Evolutionary conservation across 208 protist species (phyloP).

Genomic region (Acanthamoeba divionensis): DNA sequence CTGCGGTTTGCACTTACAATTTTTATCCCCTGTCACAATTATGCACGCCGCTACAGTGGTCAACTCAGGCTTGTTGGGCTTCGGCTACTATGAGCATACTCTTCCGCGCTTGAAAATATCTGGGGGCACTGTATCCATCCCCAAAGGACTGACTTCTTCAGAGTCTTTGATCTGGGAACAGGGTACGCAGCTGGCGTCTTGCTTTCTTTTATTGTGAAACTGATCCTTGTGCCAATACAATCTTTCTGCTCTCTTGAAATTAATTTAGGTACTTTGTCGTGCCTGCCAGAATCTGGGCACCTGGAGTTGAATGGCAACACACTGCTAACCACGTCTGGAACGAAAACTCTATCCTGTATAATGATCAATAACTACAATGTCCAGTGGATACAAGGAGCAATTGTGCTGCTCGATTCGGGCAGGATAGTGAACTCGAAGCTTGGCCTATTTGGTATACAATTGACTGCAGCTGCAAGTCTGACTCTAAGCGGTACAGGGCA

Average conservation of each 20-base stretch:
- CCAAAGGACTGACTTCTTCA: too few species aligned
- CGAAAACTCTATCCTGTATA: neutral
- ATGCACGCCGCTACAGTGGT: too few species aligned
- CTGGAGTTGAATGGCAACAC: neutral
- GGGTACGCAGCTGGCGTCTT: too few species aligned
- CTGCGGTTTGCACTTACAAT: too few species aligned
- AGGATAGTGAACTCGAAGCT: neutral
- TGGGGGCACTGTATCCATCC: too few species aligned
- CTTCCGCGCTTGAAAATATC: too few species aligned
- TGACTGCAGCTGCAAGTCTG: neutral
- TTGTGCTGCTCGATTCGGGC: neutral
- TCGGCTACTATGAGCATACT: neutral
- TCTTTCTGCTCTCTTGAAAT: neutral
- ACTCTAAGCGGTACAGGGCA: too few species aligned
- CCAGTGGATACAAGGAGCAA: neutral
- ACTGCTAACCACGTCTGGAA: neutral
- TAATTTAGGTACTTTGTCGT: too few species aligned
- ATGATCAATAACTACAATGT: neutral
- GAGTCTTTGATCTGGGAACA: too few species aligned
- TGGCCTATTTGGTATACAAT: neutral
- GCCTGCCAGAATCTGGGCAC: too few species aligned
- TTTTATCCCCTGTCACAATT: too few species aligned
- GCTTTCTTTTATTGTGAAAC: neutral
- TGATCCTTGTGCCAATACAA: neutral
- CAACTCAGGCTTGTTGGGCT: neutral